A percentile compares a stretch with the other conserved stretches of the same genome.
phyloP scores from a whole-genome alignment of 2,329 filamentous ascomycete species.

The Talaromyces atroroseus region DNA sequence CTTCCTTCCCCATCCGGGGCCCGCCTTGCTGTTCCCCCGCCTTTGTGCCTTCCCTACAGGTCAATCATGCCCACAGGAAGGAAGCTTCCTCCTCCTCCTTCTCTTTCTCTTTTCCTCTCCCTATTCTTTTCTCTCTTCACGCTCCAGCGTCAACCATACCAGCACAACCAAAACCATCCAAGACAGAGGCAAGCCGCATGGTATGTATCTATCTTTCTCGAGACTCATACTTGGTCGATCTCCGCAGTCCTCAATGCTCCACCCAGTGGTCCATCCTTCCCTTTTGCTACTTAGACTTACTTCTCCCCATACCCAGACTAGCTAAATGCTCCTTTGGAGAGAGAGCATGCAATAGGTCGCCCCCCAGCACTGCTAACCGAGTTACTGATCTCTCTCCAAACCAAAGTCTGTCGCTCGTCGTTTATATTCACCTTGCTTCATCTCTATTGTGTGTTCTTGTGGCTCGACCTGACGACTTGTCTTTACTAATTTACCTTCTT shows the following conservation, averaged over 20 bases:
- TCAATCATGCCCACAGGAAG: slow-evolving; percentile 4
- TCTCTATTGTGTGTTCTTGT: background rate
- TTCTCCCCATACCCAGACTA: background rate
- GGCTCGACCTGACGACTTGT: background rate
- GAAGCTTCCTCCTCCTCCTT: background rate
- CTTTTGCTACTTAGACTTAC: background rate
- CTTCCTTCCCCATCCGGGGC: background rate
- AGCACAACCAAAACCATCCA: background rate
- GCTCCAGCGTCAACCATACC: background rate
- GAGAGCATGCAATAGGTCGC: background rate
- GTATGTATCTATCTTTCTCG: background rate
- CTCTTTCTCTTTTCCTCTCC: slow-evolving; percentile 4
- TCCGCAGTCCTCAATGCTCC: background rate
- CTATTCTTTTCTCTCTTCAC: slow-evolving; percentile 6
- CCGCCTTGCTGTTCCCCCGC: background rate
- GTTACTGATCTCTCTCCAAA: background rate
- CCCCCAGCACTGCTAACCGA: background rate
- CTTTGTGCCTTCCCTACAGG: slow-evolving; percentile 8
- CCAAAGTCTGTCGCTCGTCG: background rate
- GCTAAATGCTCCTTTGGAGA: background rate
- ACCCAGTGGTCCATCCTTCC: background rate
- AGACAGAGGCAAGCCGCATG: background rate
- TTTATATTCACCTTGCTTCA: background rate
- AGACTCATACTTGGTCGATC: background rate
- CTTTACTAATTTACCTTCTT: background rate